Base-by-base conservation (phyloP, 2,329 filamentous ascomycete species). In the Sclerotinia sclerotiorum region DNA sequence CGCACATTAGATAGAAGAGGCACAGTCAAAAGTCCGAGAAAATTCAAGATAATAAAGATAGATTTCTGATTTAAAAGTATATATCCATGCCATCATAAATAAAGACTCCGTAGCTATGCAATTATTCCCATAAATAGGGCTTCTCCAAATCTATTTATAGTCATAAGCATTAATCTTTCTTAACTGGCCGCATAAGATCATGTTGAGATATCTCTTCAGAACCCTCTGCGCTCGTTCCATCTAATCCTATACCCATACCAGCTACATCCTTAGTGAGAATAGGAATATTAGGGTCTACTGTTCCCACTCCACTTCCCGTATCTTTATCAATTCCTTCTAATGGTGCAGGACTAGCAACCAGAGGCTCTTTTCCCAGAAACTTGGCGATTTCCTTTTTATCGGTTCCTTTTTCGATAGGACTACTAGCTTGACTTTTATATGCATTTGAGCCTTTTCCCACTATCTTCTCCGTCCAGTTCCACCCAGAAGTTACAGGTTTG, bases 401-500 rank as follows among this genome's bases (percentile, higher is more conserved):
- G 0, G 46, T 63, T 39, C 60, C 60, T 42, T 39, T 63, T 39
- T 21, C 60, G 8, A n/a, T 13, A 27, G 46, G 46, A 63, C 60
- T 63, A 4, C 4, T 21, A 27, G 21, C 39, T 42, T 63, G 46
- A 51, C 29, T 63, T 17, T 24, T 39, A 62, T 62, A 39, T 42
- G 60, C 29, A 51, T 24, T 51, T 39, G n/a, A 49, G 7, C 73
- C 71, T 73, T 80, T 83, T 24, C 83, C 83, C 19, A 82, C 83
- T 77, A 85, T 85, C 76, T 83, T 84, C 77, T 85, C 83, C 7
- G 83, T 82, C 84, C 83, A 85, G 73, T 81, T 84, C 83, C 83
- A 85, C 17, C 77, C 78, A 19, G 75, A 72, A 66, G 73, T 54
- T 2, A 32, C 68, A 39, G 70, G 69, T 42, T 72, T 71, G 39